Percentiles rank a stretch among this genome's conserved stretches.
phyloP scores from a whole-genome alignment of 306 rosid species.

The Vicia villosa region DNA sequence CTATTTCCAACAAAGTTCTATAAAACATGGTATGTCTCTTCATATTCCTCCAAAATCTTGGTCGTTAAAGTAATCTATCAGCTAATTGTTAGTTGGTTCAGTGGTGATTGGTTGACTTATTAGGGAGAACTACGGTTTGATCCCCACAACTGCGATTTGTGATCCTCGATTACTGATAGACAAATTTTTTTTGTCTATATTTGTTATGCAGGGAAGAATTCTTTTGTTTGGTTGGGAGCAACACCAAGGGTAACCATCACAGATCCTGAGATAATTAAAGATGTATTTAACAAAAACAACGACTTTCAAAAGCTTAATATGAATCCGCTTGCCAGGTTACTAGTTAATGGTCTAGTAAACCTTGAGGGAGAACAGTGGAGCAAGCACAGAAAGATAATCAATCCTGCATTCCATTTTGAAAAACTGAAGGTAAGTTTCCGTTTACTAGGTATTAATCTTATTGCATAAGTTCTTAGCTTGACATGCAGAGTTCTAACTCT shows the following conservation, averaged over 20 bases:
- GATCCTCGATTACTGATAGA: not conserved
- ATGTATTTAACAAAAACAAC: conserved; percentile 17
- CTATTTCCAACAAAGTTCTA: not conserved
- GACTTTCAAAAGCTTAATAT: conserved; percentile 30
- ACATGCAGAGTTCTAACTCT: too few species aligned
- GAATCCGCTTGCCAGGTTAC: conserved; percentile 25
- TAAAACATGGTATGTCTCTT: not conserved
- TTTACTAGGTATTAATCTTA: not conserved
- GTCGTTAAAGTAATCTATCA: too few species aligned
- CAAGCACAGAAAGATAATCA: conserved; percentile 58
- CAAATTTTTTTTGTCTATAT: not conserved
- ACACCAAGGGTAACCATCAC: conserved; percentile 42
- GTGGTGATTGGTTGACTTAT: too few species aligned
- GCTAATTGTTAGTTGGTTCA: too few species aligned
- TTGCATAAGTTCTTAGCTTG: too few species aligned
- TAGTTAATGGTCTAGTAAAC: conserved; percentile 32
- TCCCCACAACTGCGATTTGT: too few species aligned
- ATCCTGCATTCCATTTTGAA: conserved; percentile 53
- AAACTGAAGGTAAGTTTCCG: conserved; percentile 51
- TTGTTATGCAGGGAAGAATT: conserved; percentile 13
- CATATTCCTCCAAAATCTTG: not conserved
- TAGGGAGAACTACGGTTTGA: too few species aligned
- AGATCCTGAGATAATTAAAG: conserved; percentile 48
- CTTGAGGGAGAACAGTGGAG: conserved; percentile 56
- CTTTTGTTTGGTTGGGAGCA: conserved; percentile 37